A percentile compares a stretch with the other conserved stretches of the same genome.
These are phyloP conservation scores for Vigna trinervia DNA, from an alignment of 306 rosid species.

Conservation along the genomic window DNA sequence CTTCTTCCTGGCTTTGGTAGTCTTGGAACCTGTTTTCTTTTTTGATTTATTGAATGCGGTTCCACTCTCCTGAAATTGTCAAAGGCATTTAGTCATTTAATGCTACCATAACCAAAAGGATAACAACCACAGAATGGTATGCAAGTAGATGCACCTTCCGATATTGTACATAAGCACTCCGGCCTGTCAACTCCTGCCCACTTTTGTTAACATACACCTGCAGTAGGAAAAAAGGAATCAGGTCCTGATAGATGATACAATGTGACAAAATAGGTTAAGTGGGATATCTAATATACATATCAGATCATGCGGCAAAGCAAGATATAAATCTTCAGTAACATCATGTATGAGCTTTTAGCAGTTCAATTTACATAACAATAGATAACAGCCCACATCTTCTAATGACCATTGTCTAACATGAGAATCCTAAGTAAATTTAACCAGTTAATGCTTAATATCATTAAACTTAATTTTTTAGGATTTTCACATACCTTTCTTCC, in stretches of 20 bases:
- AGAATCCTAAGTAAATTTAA: conserved; percentile 11
- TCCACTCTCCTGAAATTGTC: conserved; percentile 70
- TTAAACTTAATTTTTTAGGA: neutral
- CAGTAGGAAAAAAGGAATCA: conserved; percentile 41
- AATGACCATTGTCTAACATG: conserved; percentile 16
- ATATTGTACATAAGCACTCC: conserved; percentile 64
- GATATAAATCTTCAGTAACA: conserved; percentile 1
- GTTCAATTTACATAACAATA: conserved; percentile 13
- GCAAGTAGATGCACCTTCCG: conserved; percentile 58
- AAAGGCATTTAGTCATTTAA: conserved; percentile 40
- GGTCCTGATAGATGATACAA: conserved; percentile 26
- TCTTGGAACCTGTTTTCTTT: conserved; percentile 62
- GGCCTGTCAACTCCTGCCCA: conserved; percentile 81
- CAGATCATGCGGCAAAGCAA: neutral
- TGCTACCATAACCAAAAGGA: conserved; percentile 10
- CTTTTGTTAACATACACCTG: conserved; percentile 80
- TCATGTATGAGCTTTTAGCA: conserved; percentile 10
- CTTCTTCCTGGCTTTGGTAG: conserved; percentile 55
- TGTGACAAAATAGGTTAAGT: conserved; percentile 23
- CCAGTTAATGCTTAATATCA: conserved; percentile 19
- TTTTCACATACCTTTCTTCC: conserved; percentile 72
- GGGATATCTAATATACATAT: neutral
- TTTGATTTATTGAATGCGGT: conserved; percentile 54
- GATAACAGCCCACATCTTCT: conserved; percentile 1
- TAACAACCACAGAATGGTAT: conserved; percentile 13